Evolutionary conservation across 2,329 filamentous ascomycete genomes (phyloP).

Genomic region (Myriosclerotinia curreyana): DNA sequence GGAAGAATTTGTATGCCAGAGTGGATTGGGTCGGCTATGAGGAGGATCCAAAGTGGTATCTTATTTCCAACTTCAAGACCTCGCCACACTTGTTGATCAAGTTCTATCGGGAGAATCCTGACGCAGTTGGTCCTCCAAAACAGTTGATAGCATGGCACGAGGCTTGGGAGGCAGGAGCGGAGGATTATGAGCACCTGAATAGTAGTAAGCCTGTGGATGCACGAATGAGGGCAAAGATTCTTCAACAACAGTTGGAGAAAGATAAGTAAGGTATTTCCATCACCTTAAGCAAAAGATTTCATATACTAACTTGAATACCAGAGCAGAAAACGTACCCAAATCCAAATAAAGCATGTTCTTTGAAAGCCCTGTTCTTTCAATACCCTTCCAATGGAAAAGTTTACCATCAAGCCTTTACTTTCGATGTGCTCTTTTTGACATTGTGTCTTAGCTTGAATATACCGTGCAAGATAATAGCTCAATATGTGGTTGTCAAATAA

Average conservation of each 20-base stretch:
- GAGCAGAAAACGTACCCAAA: neutral
- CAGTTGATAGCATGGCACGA: neutral
- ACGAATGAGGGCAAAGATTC: neutral
- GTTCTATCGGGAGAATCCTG: neutral
- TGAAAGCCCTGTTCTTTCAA: neutral
- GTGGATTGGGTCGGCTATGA: neutral
- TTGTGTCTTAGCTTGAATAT: neutral
- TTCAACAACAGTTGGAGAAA: neutral
- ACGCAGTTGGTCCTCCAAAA: neutral
- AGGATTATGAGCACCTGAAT: constrained; percentile 12
- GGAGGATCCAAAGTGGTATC: constrained; percentile 3
- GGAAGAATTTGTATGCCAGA: neutral
- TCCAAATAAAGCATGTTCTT: neutral
- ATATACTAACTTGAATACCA: neutral
- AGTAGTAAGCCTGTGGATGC: neutral
- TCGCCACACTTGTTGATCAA: neutral
- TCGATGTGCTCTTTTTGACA: neutral
- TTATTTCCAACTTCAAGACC: neutral
- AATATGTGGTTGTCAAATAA: no score
- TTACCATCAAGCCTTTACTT: neutral
- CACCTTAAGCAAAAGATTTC: fast-evolving
- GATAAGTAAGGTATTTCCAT: neutral
- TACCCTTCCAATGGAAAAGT: neutral
- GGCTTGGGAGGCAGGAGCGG: neutral
- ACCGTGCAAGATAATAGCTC: neutral